A percentile compares a stretch with the other conserved stretches of the same genome.
phyloP scores from a whole-genome alignment of 352 stramenopile species.

The Globisporangium paddicum region DNA sequence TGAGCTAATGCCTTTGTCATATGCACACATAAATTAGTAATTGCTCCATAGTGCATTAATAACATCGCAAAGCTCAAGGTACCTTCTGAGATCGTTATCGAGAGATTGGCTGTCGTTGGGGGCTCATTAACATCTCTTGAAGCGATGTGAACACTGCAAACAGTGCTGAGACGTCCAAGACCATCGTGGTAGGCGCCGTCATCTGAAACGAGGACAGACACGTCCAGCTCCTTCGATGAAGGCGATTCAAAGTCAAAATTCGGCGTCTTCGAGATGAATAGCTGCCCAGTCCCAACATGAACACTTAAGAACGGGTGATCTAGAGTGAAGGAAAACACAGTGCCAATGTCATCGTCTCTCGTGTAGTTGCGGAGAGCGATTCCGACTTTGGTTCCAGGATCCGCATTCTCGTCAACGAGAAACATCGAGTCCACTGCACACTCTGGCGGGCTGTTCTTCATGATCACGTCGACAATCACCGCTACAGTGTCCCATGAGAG shows the following conservation, averaged over 20 bases:
- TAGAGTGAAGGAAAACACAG: constrained; percentile 19
- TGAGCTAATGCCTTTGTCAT: not conserved
- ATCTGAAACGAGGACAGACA: constrained; percentile 22
- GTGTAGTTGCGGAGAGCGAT: constrained; percentile 5
- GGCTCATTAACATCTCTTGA: constrained; percentile 22
- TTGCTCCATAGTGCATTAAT: not conserved
- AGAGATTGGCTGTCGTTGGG: constrained; percentile 3
- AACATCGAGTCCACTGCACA: not conserved
- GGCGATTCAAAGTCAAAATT: constrained; percentile 18
- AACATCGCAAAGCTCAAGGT: not conserved
- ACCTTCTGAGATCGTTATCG: constrained; percentile 9
- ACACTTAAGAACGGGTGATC: constrained; percentile 23
- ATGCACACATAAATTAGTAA: not conserved
- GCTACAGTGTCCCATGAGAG: not conserved
- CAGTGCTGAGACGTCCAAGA: constrained; percentile 18
- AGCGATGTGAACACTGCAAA: constrained; percentile 16
- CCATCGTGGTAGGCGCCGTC: constrained; percentile 28
- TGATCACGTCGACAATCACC: not conserved
- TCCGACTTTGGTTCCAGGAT: constrained; percentile 2
- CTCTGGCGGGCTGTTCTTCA: constrained; percentile 9
- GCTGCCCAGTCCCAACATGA: constrained; percentile 18
- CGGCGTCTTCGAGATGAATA: constrained; percentile 15
- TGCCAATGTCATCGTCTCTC: constrained; percentile 21
- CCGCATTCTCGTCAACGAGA: constrained; percentile 3
- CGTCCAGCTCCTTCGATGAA: constrained; percentile 3